Evolutionary conservation across 2,329 filamentous ascomycete genomes (phyloP), one percentile per base, ranked within the genome.

Genomic region (Talaromyces sp.): DNA sequence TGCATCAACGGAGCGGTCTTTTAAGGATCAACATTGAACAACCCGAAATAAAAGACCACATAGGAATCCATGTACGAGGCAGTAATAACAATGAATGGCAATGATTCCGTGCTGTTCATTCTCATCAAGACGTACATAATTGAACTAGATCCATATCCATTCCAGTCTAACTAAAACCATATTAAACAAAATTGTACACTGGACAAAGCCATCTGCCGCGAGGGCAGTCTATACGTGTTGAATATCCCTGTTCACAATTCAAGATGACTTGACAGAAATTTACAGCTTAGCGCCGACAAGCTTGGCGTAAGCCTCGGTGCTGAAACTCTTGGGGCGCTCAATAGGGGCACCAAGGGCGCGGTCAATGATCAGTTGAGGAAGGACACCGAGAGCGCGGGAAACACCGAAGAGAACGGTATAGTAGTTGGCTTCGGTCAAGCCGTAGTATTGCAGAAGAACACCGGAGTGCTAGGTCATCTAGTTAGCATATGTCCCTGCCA

Each of bases 371-470:
- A 99, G 87, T 86, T 99, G 94, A 72, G 94, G 94, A 74, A 99
- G 89, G 69, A 99, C 94, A 88, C 94, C 94, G 72, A 99, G 91
- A 70, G 94, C 94, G 77, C 94, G 91, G 70, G 92, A 96, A 51
- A 99, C 94, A 87, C 94, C 94, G 80, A 99, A 99, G 75, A 99
- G 90, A 65, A 99, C 94, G 65, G 94, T 99, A 90, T 99, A 99
- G 89, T 95, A 99, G 89, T 88, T 97, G 80, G 94, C 90, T 86
- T 99, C 93, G 66, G 90, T 97, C 77, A 99, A 85, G 74, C 94
- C 94, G 83, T 99, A 99, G 89, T 99, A 94, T 85, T 99, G 94
- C 70, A 99, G 91, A 68, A 99, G 91, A 68, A 99, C 94, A 85
- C 94, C 94, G 32, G 92, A 97, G 89, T 97, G 94, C 78, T 80